Conservation (phyloP, 768 basidiomycete genomes). For the Ramaria rubella region DNA sequence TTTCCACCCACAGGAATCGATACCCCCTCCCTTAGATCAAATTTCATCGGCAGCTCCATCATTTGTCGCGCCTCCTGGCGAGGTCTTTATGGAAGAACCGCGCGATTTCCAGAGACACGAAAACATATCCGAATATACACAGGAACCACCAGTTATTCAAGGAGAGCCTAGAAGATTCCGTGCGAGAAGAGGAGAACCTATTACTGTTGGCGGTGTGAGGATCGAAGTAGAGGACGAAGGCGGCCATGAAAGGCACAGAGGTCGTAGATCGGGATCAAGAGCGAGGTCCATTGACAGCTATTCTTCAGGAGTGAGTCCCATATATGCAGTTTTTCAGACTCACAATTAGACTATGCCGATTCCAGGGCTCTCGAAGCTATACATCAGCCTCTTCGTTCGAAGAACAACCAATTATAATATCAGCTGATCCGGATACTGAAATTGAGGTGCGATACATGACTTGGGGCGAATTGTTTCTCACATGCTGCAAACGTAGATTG, state of each 20-base stretch:
- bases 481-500: not conserved
- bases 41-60: not conserved
- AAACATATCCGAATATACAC: not conserved
- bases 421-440: slow-evolving; percentile 5
- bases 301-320: slow-evolving; percentile 3
- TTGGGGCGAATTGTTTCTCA: not conserved
- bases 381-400: slow-evolving; percentile 1
- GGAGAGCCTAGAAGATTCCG: slow-evolving; percentile 5
- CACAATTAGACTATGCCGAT: not conserved
- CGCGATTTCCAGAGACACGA: not conserved
- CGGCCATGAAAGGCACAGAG: not conserved
- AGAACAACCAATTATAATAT: slow-evolving; percentile 6
- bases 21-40: not conserved
- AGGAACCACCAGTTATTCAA: slow-evolving; percentile 1
- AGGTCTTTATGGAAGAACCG: not conserved
- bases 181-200: slow-evolving; percentile 4
- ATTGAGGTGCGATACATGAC: slow-evolving; percentile 6
- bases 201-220: not conserved
- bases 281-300: slow-evolving; percentile 1
- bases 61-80: not conserved
- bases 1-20: not conserved
- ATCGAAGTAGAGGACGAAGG: slow-evolving; percentile 1
- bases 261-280: not conserved
- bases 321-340: not conserved
- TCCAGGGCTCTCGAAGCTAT: not conserved